Evolutionary conservation across 257 asterid species (phyloP).

Genomic region (Pogostemon cablin): DNA sequence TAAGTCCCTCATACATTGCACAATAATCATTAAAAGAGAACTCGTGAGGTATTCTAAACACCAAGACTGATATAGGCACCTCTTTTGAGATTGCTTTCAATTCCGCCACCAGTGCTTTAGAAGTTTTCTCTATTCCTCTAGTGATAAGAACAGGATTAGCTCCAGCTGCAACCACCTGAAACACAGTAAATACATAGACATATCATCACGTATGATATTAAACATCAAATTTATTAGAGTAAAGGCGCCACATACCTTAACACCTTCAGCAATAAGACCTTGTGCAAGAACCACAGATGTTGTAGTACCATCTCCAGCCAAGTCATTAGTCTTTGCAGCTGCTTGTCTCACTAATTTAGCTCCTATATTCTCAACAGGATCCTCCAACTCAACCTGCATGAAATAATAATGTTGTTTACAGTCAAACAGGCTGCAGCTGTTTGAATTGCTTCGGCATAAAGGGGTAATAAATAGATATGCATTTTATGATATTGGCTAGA

Average conservation of each 20-base stretch:
- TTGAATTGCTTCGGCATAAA: not conserved
- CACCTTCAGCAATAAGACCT: conserved; percentile 97
- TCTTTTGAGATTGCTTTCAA: conserved; percentile 83
- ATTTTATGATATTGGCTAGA: not conserved
- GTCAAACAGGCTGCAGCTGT: not conserved
- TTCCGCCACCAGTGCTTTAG: conserved; percentile 94
- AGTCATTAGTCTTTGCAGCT: conserved; percentile 95
- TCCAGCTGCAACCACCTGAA: conserved; percentile 97
- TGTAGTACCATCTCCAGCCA: conserved; percentile 99
- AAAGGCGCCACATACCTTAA: conserved; percentile 56
- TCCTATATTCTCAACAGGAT: conserved; percentile 95
- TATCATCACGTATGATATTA: not conserved
- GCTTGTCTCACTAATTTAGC: conserved; percentile 98
- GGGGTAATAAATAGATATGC: not conserved
- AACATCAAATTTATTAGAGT: conserved; percentile 1
- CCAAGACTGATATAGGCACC: conserved; percentile 41
- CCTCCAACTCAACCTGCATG: conserved; percentile 89
- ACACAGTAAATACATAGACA: not conserved
- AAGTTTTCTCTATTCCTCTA: conserved; percentile 91
- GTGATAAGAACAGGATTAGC: conserved; percentile 94
- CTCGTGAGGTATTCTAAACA: not conserved
- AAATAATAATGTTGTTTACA: not conserved
- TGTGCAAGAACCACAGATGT: conserved; percentile 99
- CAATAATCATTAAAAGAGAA: not conserved
- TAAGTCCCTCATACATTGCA: conserved; percentile 8